These are phyloP conservation scores for Butyriboletus loyo DNA, from an alignment of 768 basidiomycete species.

Conservation along the genomic window DNA sequence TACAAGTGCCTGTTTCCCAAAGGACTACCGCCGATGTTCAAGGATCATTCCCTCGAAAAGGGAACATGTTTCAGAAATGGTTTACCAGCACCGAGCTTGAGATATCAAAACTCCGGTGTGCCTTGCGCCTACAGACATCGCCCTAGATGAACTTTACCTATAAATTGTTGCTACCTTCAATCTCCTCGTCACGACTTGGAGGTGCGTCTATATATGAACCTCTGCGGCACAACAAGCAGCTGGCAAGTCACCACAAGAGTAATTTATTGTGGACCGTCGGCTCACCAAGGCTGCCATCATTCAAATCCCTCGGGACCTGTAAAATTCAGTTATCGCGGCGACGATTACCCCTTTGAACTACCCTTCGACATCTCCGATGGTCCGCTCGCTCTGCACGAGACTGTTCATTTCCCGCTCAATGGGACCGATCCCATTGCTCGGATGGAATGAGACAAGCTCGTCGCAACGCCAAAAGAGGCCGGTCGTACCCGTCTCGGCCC, in stretches of 20 bases:
- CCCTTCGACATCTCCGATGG: not conserved
- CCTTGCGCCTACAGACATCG: not conserved
- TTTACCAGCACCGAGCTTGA: not conserved
- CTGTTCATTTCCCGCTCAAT: slow-evolving; percentile 1
- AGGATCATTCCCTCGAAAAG: not conserved
- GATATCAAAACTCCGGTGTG: not conserved
- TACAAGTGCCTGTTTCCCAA: not conserved
- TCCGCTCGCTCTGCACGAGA: slow-evolving; percentile 6
- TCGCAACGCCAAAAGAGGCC: not conserved
- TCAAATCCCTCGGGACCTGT: not conserved
- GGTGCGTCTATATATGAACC: not conserved
- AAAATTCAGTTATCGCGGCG: too few relatives aligned
- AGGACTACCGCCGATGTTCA: not conserved
- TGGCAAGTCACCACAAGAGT: not conserved
- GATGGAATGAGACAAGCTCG: not conserved
- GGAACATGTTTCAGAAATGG: not conserved
- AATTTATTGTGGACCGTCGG: not conserved
- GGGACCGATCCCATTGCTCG: not conserved
- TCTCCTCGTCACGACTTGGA: not conserved
- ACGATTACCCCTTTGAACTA: not conserved
- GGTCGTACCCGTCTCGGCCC: not conserved
- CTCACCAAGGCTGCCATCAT: not conserved
- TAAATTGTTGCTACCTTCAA: not conserved
- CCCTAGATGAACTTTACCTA: not conserved
- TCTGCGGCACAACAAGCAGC: not conserved